Percentiles rank a stretch among this genome's conserved stretches.
These are phyloP conservation scores for Daldinia grandis DNA, from an alignment of 495 filamentous ascomycete species.

Conservation along the genomic window DNA sequence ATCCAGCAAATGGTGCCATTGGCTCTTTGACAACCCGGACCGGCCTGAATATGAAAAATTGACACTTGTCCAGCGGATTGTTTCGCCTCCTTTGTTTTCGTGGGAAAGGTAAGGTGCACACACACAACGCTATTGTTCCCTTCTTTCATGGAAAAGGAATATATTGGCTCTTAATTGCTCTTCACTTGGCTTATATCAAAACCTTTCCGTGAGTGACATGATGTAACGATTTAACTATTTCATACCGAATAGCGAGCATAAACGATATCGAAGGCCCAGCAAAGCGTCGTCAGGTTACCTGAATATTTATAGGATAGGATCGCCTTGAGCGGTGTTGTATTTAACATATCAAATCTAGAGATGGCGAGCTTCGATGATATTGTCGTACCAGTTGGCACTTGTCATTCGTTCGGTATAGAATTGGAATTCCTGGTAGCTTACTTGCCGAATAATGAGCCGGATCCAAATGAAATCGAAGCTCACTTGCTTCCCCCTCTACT, in stretches of 20 bases:
- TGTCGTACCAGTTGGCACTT: conserved; percentile 14
- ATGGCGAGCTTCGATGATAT: conserved; percentile 26
- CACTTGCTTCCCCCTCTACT: conserved; percentile 32
- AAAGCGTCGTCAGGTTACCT: neutral
- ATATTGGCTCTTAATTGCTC: neutral
- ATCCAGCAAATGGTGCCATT: conserved; percentile 8
- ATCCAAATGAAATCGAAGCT: conserved; percentile 24
- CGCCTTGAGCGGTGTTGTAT: neutral
- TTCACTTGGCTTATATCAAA: neutral
- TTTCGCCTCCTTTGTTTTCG: neutral
- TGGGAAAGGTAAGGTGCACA: neutral
- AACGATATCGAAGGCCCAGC: neutral
- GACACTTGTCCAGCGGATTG: neutral
- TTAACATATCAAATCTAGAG: neutral
- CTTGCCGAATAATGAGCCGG: conserved; percentile 6
- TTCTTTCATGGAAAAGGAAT: neutral
- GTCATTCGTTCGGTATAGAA: conserved; percentile 44
- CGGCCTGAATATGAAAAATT: neutral
- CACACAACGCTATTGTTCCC: neutral
- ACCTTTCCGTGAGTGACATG: neutral
- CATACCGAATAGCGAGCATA: neutral
- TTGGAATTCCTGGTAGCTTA: conserved; percentile 45
- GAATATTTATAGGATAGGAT: neutral
- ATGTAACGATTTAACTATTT: neutral
- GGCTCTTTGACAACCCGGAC: neutral